phyloP scores from a whole-genome alignment of 805 yeast species.

The Lachancea nothofagi region DNA sequence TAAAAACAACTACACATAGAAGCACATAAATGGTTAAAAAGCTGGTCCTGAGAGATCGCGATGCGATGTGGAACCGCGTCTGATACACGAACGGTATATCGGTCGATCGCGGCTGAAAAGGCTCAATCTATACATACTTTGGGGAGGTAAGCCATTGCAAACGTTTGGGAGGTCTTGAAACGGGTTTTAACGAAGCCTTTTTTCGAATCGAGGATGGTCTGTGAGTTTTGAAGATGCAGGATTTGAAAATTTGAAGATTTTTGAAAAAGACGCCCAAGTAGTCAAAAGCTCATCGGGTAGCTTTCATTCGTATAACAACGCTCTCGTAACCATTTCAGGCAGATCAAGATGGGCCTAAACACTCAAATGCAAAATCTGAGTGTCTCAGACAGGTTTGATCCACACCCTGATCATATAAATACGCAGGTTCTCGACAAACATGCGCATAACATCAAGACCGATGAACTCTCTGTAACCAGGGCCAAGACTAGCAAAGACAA shows the following conservation, averaged over 20 bases:
- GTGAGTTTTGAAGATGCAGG: no score
- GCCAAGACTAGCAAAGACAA: slow-evolving; percentile 69
- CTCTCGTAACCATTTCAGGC: not conserved
- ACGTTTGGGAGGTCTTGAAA: no score
- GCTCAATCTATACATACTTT: no score
- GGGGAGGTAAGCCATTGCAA: slow-evolving; percentile 1
- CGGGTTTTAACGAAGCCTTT: no score
- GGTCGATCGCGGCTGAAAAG: no score
- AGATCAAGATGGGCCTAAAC: slow-evolving; percentile 17
- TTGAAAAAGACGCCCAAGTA: no score
- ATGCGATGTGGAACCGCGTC: no score
- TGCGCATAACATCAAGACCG: slow-evolving; percentile 59
- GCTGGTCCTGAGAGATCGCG: not conserved
- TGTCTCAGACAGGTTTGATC: slow-evolving; percentile 8
- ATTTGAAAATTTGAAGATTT: no score
- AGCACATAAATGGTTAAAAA: slow-evolving; percentile 8
- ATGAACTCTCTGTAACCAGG: slow-evolving; percentile 48
- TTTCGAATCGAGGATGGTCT: no score
- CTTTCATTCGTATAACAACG: not conserved
- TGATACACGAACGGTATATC: no score
- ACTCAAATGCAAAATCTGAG: slow-evolving; percentile 20
- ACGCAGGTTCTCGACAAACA: slow-evolving; percentile 54
- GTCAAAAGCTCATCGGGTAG: slow-evolving; percentile 1
- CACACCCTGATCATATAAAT: slow-evolving; percentile 33
- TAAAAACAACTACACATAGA: slow-evolving; percentile 47